These are phyloP conservation scores for Plasmodium vinckei DNA, from an alignment of 169 alveolate genomes.

Conservation along the genomic window DNA sequence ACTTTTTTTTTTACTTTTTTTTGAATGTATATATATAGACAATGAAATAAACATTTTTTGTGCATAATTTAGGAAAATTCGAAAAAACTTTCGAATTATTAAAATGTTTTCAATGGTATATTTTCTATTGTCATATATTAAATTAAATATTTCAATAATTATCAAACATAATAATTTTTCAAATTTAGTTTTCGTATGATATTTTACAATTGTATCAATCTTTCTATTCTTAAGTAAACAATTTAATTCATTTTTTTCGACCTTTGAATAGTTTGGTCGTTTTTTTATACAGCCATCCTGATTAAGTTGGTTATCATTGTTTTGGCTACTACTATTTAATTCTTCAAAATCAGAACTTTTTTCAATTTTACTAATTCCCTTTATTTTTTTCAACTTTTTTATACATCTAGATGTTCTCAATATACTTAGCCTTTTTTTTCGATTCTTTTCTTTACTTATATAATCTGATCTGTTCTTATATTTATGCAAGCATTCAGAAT, in stretches of 20 bases:
- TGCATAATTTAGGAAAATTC: slow-evolving; percentile 52
- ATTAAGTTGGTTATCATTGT: neutral
- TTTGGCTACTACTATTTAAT: neutral
- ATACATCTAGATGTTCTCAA: slow-evolving; percentile 52
- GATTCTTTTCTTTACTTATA: neutral
- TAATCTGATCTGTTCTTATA: neutral
- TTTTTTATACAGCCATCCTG: neutral
- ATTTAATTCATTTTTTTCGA: neutral
- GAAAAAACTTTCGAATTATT: slow-evolving; percentile 65
- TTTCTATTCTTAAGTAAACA: slow-evolving; percentile 32
- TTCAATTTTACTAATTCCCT: neutral
- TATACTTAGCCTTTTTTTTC: slow-evolving; percentile 39
- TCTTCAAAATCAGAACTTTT: neutral
- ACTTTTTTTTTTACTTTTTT: neutral
- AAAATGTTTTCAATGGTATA: slow-evolving; percentile 46
- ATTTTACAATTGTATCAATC: slow-evolving; percentile 39
- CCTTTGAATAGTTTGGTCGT: neutral
- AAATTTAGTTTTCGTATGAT: slow-evolving; percentile 53
- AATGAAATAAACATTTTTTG: slow-evolving; percentile 43
- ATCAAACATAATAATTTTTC: slow-evolving; percentile 54
- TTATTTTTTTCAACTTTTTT: neutral
- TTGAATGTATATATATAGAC: slow-evolving; percentile 8
- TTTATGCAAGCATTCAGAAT: slow-evolving; percentile 18
- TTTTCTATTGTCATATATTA: slow-evolving; percentile 53
- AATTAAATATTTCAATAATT: slow-evolving; percentile 64